Percentiles rank a stretch among this genome's conserved stretches.
These are phyloP conservation scores for Rhytidhysteron rufulum DNA, from an alignment of 2,329 filamentous ascomycete genomes.

Conservation along the genomic window DNA sequence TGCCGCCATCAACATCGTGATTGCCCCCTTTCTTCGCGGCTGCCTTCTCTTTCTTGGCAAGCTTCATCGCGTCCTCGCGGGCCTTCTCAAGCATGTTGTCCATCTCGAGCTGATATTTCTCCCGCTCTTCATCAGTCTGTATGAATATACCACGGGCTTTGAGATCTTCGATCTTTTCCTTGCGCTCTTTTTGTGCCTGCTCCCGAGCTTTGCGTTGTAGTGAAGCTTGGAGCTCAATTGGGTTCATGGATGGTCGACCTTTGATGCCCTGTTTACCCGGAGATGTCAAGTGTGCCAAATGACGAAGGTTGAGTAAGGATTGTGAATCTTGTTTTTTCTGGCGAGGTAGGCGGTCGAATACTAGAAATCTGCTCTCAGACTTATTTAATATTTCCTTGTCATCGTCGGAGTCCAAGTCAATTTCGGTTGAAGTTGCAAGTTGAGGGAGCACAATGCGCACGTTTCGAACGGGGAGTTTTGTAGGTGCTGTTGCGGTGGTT, in stretches of 20 bases:
- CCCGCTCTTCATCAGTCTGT: constrained; percentile 81
- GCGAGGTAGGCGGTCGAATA: constrained; percentile 67
- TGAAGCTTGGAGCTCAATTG: constrained; percentile 63
- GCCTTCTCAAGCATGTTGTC: constrained; percentile 87
- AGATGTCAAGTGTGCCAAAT: constrained; percentile 68
- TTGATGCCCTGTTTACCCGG: constrained; percentile 49
- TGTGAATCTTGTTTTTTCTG: constrained; percentile 60
- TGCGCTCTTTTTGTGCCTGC: constrained; percentile 74
- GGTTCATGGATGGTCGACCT: constrained; percentile 58
- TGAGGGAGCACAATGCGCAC: constrained; percentile 9
- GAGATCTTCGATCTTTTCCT: constrained; percentile 72
- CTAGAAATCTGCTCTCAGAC: constrained; percentile 34
- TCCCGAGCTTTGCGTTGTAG: constrained; percentile 70
- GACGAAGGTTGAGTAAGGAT: constrained; percentile 65
- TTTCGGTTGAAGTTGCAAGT: constrained; percentile 21
- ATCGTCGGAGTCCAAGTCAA: constrained; percentile 54
- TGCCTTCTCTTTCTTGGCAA: constrained; percentile 73
- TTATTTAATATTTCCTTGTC: constrained; percentile 63
- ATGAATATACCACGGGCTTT: constrained; percentile 75
- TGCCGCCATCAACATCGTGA: constrained; percentile 40
- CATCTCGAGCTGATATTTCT: constrained; percentile 74
- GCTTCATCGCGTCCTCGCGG: constrained; percentile 71
- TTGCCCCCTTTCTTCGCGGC: constrained; percentile 62
- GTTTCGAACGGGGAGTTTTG: constrained; percentile 13
- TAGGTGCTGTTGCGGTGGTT: constrained; percentile 7